Percentiles rank a stretch among this genome's conserved stretches.
These are phyloP conservation scores for Cantharellus anzutake DNA, from an alignment of 768 basidiomycete genomes.

Conservation along the genomic window DNA sequence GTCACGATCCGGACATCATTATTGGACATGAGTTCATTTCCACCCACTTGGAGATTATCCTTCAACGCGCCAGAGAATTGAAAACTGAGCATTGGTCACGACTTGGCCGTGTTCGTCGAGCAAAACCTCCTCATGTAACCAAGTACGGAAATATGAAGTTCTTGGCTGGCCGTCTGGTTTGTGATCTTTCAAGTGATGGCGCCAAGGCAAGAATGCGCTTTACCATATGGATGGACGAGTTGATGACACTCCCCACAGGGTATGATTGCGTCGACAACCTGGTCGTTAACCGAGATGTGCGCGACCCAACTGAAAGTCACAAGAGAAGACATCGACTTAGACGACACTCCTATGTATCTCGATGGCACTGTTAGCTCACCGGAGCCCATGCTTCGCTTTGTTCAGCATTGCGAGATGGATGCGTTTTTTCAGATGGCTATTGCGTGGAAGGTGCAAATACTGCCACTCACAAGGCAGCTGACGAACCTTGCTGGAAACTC, in stretches of 20 bases:
- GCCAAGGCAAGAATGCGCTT: conserved; percentile 44
- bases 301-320: conserved; percentile 68
- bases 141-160: conserved; percentile 74
- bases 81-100: conserved; percentile 91
- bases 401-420: conserved; percentile 87
- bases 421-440: conserved; percentile 97
- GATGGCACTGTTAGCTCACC: conserved; percentile 65
- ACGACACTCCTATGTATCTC: conserved; percentile 81
- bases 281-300: conserved; percentile 97
- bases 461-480: conserved; percentile 81
- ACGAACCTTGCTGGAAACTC: conserved; percentile 94
- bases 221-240: no score
- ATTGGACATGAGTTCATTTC: conserved; percentile 91
- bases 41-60: conserved; percentile 71
- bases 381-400: conserved; percentile 65
- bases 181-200: conserved; percentile 86
- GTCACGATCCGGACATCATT: conserved; percentile 84
- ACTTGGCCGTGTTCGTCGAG: conserved; percentile 72
- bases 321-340: conserved; percentile 87
- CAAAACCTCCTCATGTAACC: conserved; percentile 50
- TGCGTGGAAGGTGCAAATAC: conserved; percentile 77
- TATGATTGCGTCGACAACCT: conserved; percentile 94
- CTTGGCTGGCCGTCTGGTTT: conserved; percentile 67
- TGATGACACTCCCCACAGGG: conserved; percentile 27
- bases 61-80: conserved; percentile 78